Conservation (phyloP, 352 stramenopile genomes). For the Phytopythium ostracodes region DNA sequence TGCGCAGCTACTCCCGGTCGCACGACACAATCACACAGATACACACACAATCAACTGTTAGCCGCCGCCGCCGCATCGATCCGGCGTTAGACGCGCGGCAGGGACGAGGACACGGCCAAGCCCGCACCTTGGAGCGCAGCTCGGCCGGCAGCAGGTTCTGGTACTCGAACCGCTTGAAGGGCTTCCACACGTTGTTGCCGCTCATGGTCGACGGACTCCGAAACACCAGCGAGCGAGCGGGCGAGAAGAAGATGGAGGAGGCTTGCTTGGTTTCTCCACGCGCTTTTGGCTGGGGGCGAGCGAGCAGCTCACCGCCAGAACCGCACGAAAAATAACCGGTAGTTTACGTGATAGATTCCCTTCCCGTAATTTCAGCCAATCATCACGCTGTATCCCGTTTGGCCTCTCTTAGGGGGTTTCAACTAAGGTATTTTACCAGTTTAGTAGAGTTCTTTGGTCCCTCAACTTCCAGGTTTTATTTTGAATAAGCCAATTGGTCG, state of each 20-base stretch:
- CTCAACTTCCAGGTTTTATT: too few relatives aligned
- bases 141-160: constrained; percentile 62
- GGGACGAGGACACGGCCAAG: too few relatives aligned
- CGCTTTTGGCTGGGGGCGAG: neutral
- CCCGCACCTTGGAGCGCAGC: constrained; percentile 59
- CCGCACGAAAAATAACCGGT: constrained; percentile 9
- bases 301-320: constrained; percentile 4
- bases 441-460: too few relatives aligned
- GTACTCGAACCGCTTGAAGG: constrained; percentile 82
- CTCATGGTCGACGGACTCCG: constrained; percentile 46
- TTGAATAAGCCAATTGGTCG: too few relatives aligned
- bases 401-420: neutral
- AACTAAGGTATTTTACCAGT: too few relatives aligned
- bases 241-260: too few relatives aligned
- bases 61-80: too few relatives aligned
- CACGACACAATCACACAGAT: too few relatives aligned
- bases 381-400: neutral
- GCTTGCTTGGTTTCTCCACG: neutral
- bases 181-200: constrained; percentile 64
- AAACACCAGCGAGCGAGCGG: too few relatives aligned
- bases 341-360: neutral
- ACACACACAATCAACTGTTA: too few relatives aligned
- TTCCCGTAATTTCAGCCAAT: neutral
- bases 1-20: constrained; percentile 42
- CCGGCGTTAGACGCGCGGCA: too few relatives aligned